These are phyloP conservation scores for Cercophora newfieldiana DNA, from an alignment of 495 filamentous ascomycete species.

Conservation along the genomic window DNA sequence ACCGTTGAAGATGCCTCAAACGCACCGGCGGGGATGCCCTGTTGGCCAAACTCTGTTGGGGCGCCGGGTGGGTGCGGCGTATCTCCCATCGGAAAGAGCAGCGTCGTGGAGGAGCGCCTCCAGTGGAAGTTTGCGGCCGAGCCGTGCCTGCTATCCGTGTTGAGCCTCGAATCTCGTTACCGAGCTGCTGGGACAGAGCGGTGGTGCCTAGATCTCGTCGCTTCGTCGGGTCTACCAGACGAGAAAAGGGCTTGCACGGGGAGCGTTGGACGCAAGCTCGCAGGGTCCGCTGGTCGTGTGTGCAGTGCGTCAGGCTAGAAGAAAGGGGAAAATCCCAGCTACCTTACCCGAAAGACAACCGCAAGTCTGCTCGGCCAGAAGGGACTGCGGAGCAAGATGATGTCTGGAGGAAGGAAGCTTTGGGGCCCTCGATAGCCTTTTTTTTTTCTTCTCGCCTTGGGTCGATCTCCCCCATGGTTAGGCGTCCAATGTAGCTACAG, in stretches of 20 bases:
- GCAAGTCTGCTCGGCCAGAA: not conserved
- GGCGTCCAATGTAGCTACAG: slow-evolving; percentile 25
- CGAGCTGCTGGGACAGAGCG: not conserved
- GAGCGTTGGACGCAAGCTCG: not conserved
- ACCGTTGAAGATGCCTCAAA: slow-evolving; percentile 18
- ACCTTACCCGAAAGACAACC: not conserved
- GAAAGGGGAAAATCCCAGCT: not conserved
- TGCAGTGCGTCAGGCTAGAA: not conserved
- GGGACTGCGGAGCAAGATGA: not conserved
- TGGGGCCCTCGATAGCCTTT: not conserved
- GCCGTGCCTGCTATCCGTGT: too few species aligned
- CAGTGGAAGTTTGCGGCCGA: too few species aligned
- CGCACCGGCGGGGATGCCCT: slow-evolving; percentile 25
- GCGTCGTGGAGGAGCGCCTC: too few species aligned
- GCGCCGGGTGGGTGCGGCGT: slow-evolving; percentile 34
- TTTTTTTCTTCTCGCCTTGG: not conserved
- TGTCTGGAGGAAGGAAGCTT: slow-evolving; percentile 1
- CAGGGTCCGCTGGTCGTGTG: not conserved
- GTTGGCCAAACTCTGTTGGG: slow-evolving; percentile 35
- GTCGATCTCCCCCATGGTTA: slow-evolving; percentile 15
- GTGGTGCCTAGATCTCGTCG: not conserved
- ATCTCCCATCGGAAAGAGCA: slow-evolving; percentile 41
- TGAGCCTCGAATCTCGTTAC: not conserved
- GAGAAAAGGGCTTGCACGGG: not conserved
- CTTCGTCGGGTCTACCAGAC: not conserved